Evolutionary conservation across 306 rosid genomes (phyloP), one percentile per base, ranked within the genome.

Genomic region (Castanea sativa): DNA sequence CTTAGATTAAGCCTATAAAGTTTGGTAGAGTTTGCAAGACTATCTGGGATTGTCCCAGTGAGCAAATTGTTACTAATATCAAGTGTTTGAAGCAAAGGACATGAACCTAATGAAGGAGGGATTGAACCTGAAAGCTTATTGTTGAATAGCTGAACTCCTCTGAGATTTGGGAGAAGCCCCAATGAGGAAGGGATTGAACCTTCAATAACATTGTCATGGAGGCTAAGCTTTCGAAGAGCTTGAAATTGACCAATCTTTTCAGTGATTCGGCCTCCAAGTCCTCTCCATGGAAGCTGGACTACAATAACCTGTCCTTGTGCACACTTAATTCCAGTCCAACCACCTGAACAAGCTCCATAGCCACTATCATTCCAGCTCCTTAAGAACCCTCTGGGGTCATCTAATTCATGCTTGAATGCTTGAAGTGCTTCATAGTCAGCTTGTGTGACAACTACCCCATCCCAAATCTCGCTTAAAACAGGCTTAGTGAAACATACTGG

Each of bases 301-400:
- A 92, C 97, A 83, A 94, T 94, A 10, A 94, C 98, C 73, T 90
- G 93, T 69, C 98, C 98, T 81, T 92, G 92, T 23, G 97, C 96
- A 83, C 98, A 94, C 81, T 94, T 94, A 76, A 94, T 92, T 21
- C 98, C 98, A 69, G 57, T 85, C 98, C 97, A 94, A 25, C 87
- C 91, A 21, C 98, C 96, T 4, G 97, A 92, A 76, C 98, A 92
- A 56, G 98, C 96, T 59, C 97, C 98, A 73, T 78, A 89, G 56
- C 93, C 93, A 23, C 90, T 92, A 73, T 88, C 97, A 73, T 94
- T 94, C 98, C 97, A 94, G 84, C 91, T 92, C 85, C 78, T 80
- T 55, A 94, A 67, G 85, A 90, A 90, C 74, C 98, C 98, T 79
- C 87, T 81, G 6, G 98, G 96, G 78, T 94, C 97, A 58, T 81